phyloP scores from a whole-genome alignment of 2,329 filamentous ascomycete species.

The Trichoderma sp. region DNA sequence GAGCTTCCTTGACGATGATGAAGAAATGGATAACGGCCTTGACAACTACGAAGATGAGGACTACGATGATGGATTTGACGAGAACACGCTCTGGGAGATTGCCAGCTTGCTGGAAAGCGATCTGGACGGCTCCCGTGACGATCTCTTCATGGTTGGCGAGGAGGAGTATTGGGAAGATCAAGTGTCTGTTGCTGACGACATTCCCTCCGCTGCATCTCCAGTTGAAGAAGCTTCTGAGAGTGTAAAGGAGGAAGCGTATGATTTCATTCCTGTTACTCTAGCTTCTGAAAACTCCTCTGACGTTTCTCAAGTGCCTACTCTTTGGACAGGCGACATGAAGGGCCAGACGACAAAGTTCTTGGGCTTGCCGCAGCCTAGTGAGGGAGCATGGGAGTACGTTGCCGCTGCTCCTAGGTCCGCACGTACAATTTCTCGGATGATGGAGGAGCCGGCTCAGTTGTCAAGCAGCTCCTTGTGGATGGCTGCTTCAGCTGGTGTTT shows the following conservation, averaged over 20 bases:
- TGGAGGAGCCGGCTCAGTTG: conserved; percentile 1
- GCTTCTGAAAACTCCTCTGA: not conserved
- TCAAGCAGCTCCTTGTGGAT: not conserved
- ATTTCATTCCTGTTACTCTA: conserved; percentile 6
- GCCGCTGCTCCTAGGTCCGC: conserved; percentile 8
- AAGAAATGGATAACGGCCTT: not conserved
- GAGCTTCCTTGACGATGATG: conserved; percentile 31
- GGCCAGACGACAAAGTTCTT: not conserved
- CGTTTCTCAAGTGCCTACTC: not conserved
- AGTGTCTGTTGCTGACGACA: not conserved
- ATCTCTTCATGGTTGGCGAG: conserved; percentile 42
- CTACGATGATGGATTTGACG: conserved; percentile 57
- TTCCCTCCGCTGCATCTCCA: not conserved
- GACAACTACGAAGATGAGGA: conserved; percentile 36
- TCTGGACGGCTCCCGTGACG: conserved; percentile 51
- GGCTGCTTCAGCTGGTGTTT: not conserved
- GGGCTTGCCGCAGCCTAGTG: conserved; percentile 38
- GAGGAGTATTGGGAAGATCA: conserved; percentile 19
- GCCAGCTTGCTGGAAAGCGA: conserved; percentile 56
- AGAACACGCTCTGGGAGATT: conserved; percentile 63
- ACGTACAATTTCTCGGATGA: conserved; percentile 18
- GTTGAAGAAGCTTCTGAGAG: not conserved
- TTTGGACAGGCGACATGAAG: conserved; percentile 3
- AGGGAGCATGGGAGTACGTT: conserved; percentile 37
- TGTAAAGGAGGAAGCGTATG: not conserved